These are phyloP conservation scores for Albizia julibrissin DNA, from an alignment of 306 rosid species.

Conservation along the genomic window DNA sequence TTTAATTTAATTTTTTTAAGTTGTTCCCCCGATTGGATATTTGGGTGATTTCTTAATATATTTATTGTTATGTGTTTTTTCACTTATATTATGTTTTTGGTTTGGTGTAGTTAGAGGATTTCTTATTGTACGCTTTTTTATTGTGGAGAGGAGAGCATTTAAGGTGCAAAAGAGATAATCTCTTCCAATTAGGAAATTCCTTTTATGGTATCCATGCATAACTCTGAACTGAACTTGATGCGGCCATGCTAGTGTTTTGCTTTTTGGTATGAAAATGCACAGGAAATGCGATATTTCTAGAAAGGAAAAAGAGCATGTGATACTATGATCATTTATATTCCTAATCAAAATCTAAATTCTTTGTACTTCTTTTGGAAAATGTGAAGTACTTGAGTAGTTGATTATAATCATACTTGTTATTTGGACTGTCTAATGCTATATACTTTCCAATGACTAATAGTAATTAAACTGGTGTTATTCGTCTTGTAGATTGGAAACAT, in stretches of 20 bases:
- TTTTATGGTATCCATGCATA: background rate
- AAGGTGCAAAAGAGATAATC: background rate
- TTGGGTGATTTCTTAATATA: background rate
- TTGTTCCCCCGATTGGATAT: background rate
- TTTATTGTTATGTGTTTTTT: background rate
- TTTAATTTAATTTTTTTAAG: background rate
- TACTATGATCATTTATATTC: background rate
- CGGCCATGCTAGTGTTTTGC: background rate
- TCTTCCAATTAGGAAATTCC: background rate
- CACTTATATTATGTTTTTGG: background rate
- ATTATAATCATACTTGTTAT: background rate
- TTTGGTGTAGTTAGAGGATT: background rate
- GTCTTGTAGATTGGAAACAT: constrained; percentile 45
- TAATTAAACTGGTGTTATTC: background rate
- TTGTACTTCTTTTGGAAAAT: background rate
- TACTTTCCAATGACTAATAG: background rate
- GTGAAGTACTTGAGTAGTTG: background rate
- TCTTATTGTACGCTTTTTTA: background rate
- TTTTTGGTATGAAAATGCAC: background rate
- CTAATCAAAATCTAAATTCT: background rate
- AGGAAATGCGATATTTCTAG: background rate
- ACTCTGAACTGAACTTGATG: background rate
- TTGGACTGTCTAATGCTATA: background rate
- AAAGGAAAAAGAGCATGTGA: background rate
- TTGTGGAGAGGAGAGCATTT: background rate